Conservation (phyloP, 495 filamentous ascomycete genomes). For the Usnea hakonensis region DNA sequence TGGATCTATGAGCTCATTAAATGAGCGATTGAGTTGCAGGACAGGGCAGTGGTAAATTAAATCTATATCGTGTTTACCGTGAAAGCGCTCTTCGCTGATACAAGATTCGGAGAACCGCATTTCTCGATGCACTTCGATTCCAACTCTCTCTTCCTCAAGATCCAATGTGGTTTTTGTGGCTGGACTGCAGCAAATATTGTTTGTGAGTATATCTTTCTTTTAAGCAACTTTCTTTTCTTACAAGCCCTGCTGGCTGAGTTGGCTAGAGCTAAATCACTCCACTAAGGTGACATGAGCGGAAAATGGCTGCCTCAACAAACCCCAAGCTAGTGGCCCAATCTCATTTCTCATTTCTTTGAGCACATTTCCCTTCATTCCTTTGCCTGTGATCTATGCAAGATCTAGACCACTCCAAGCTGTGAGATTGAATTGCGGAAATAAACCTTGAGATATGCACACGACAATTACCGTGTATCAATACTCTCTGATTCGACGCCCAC, state of each 20-base stretch:
- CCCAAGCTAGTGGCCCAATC: too few relatives aligned
- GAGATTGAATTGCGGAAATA: too few relatives aligned
- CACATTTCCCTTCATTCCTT: too few relatives aligned
- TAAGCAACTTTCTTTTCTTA: neutral
- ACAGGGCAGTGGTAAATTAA: neutral
- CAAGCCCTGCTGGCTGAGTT: neutral
- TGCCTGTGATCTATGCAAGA: too few relatives aligned
- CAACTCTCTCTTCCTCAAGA: neutral
- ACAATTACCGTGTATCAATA: conserved; percentile 2
- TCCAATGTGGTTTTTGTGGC: neutral
- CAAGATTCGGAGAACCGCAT: too few relatives aligned
- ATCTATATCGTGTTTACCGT: neutral
- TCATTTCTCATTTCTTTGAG: too few relatives aligned
- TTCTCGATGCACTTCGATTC: too few relatives aligned
- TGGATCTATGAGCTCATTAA: neutral
- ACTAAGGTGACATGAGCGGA: neutral
- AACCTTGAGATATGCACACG: neutral
- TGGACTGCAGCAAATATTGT: neutral
- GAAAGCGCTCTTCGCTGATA: too few relatives aligned
- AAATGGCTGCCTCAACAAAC: neutral
- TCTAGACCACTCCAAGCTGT: too few relatives aligned
- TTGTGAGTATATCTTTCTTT: neutral
- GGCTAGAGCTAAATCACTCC: neutral
- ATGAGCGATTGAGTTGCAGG: neutral
- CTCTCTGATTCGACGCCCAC: neutral